These are phyloP conservation scores for Yamadazyma dushanensis DNA, from an alignment of 1,139 yeast genomes.

Conservation along the genomic window DNA sequence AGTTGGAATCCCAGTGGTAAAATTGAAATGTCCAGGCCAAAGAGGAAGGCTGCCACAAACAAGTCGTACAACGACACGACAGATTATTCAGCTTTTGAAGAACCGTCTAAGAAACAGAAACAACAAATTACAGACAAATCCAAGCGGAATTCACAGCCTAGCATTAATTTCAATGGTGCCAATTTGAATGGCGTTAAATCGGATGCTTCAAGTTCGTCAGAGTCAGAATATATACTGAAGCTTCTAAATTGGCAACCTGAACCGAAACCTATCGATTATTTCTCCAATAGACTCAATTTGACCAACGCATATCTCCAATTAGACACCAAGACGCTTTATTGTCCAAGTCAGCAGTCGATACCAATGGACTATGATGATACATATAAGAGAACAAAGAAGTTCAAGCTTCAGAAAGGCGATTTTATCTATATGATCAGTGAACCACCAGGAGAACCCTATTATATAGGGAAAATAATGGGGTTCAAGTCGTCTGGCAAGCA, in stretches of 20 bases:
- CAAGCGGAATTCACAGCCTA: slow-evolving; percentile 1
- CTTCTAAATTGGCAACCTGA: slow-evolving; percentile 47
- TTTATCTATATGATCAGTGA: slow-evolving; percentile 84
- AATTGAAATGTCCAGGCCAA: slow-evolving; percentile 30
- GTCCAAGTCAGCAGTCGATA: slow-evolving; percentile 29
- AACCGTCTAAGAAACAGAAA: slow-evolving; percentile 8
- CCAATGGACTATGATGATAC: slow-evolving; percentile 9
- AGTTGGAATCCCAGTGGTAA: not conserved
- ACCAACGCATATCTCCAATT: slow-evolving; percentile 37
- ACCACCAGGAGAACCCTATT: slow-evolving; percentile 95
- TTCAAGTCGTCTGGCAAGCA: slow-evolving; percentile 41
- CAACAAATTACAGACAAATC: slow-evolving; percentile 1
- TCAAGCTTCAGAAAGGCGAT: slow-evolving; percentile 52
- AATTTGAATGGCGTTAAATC: not conserved
- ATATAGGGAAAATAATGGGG: slow-evolving; percentile 82
- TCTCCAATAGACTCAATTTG: slow-evolving; percentile 37
- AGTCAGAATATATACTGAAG: slow-evolving; percentile 9
- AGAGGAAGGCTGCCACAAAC: slow-evolving; percentile 46
- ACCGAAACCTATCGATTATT: slow-evolving; percentile 30
- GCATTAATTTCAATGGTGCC: not conserved
- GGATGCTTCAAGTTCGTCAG: not conserved
- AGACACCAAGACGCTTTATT: slow-evolving; percentile 29
- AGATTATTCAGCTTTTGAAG: slow-evolving; percentile 36
- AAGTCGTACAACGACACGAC: slow-evolving; percentile 42
- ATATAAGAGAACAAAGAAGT: slow-evolving; percentile 18